Base-by-base conservation (phyloP, 495 filamentous ascomycete genomes). In the Penicillium pulvis region DNA sequence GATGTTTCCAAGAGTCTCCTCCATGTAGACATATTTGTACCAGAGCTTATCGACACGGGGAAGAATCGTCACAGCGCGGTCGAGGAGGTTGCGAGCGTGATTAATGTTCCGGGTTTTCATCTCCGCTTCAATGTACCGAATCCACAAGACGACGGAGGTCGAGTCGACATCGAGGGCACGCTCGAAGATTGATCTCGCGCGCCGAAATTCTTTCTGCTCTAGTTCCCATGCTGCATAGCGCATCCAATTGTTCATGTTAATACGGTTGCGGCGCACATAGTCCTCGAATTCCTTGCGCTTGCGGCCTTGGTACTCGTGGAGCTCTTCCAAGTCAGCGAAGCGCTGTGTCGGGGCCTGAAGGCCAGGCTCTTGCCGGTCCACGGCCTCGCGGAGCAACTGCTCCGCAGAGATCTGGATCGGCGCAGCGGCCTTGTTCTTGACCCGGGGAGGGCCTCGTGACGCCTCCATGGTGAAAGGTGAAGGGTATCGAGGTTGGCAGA, bases 21-120 rank as follows among this genome's bases (percentile, higher is more conserved):
- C 94, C 90, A 98, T 96, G 68, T 96, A 97, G 30, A 96, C 91
- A 81, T 97, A 98, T 70, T 97, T 97, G 75, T 93, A 98, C 94
- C 94, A 98, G 51, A 98, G 78, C 77, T 97, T 97, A 70, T 97
- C 90, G 28, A 97, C 83, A 36, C 94, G 80, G 33, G 94, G 94
- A 33, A 97, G 79, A 55, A 94, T 91, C n/a, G 93, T 94, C 49
- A 98, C 91, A 36, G 95, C 95, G 49, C 94, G 90, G 70, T 98
- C 94, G 31, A 98, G 82, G 42, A 98, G 74, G 67, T 98, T 98
- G 55, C 94, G 81, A 33, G 94, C 92, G 83, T 98, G 94, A 70
- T 97, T 97, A 79, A 98, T 97, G 71, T 97, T 97, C 53, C 92
- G 80, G 47, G 84, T 91, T 73, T 93, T 95, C 90, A 98, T 96